Evolutionary conservation across 2,329 filamentous ascomycete species (phyloP).

Genomic region (Plectosphaerella plurivora): DNA sequence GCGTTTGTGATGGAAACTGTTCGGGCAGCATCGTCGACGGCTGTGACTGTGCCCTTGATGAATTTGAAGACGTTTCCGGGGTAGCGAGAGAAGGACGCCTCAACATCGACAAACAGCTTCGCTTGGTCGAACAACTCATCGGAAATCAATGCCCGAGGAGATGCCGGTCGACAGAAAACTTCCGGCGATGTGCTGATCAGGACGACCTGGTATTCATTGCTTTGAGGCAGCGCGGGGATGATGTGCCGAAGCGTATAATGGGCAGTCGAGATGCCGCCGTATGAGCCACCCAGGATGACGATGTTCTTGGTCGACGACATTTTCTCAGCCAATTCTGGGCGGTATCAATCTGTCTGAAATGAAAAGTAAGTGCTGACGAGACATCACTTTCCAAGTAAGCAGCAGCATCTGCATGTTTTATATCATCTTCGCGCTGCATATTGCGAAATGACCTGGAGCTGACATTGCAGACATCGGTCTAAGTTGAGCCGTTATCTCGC

Average conservation of each 20-base stretch:
- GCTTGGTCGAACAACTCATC: conserved; percentile 35
- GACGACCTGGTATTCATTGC: conserved; percentile 31
- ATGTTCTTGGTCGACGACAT: conserved; percentile 28
- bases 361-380: background rate
- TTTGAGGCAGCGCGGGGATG: conserved; percentile 33
- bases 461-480: too few relatives aligned
- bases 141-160: conserved; percentile 41
- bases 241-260: conserved; percentile 51
- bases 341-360: background rate
- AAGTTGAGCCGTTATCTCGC: too few relatives aligned
- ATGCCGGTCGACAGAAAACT: conserved; percentile 35
- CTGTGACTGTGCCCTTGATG: conserved; percentile 32
- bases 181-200: conserved; percentile 37
- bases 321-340: background rate
- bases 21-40: conserved; percentile 26
- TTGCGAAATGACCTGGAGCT: too few relatives aligned
- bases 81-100: conserved; percentile 33
- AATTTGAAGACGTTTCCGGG: conserved; percentile 30
- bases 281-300: conserved; percentile 49
- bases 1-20: conserved; percentile 22
- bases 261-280: conserved; percentile 43
- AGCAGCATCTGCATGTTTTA: too few relatives aligned
- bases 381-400: too few relatives aligned
- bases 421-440: too few relatives aligned
- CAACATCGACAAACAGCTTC: conserved; percentile 38